Conservation (phyloP, 1,139 yeast genomes). For the Sugiyamaella castrensis region DNA sequence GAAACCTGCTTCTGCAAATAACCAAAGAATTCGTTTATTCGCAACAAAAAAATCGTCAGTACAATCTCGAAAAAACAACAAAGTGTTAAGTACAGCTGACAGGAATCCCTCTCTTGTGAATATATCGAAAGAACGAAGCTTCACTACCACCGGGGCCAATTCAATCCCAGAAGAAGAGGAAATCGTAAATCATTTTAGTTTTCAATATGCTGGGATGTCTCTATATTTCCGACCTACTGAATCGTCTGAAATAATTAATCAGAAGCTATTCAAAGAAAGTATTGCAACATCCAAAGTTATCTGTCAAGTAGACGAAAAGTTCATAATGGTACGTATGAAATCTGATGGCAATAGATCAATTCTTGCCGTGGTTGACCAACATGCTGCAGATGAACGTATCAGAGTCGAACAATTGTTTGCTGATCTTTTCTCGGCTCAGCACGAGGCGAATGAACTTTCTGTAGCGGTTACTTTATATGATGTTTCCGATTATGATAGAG, state of each 20-base stretch:
- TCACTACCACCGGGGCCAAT: no score
- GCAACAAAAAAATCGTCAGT: not conserved
- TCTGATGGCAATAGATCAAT: constrained; percentile 11
- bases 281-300: constrained; percentile 24
- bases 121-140: not conserved
- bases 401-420: constrained; percentile 49
- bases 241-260: not conserved
- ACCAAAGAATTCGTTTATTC: not conserved
- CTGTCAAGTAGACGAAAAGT: constrained; percentile 57
- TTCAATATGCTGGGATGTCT: not conserved
- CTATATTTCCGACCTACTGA: constrained; percentile 1
- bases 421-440: constrained; percentile 28
- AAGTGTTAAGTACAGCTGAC: no score
- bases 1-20: not conserved
- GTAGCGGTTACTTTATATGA: constrained; percentile 26
- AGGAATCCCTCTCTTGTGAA: not conserved
- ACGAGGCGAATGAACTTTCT: constrained; percentile 12
- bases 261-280: constrained; percentile 12
- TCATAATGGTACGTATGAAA: constrained; percentile 46
- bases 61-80: not conserved
- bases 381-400: constrained; percentile 74
- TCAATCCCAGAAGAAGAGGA: no score
- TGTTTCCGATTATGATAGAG: constrained; percentile 35
- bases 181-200: no score
- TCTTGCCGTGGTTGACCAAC: constrained; percentile 61